Evolutionary conservation across 1,284 basidiomycete species (phyloP).

Genomic region (Anthracocystis setariae): DNA sequence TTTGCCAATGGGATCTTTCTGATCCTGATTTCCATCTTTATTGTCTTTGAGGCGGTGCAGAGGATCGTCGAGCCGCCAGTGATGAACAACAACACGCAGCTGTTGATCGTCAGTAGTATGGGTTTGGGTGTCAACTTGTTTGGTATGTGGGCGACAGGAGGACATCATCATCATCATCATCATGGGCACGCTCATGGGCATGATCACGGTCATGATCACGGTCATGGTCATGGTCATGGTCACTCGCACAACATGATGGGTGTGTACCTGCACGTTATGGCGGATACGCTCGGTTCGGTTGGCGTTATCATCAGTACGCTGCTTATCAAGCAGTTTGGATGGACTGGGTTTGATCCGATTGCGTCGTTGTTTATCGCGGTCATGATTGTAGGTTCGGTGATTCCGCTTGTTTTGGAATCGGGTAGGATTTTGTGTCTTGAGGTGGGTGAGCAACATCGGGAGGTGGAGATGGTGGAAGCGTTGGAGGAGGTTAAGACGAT

Average conservation of each 20-base stretch:
- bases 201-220: constrained; percentile 73
- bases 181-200: constrained; percentile 73
- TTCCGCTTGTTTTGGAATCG: constrained; percentile 92
- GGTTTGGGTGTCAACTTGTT: constrained; percentile 95
- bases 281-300: constrained; percentile 79
- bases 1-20: constrained; percentile 98
- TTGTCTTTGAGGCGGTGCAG: constrained; percentile 97
- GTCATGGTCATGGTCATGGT: constrained; percentile 72
- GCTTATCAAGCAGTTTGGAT: constrained; percentile 95
- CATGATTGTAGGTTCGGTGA: constrained; percentile 91
- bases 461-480: constrained; percentile 77
- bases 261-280: constrained; percentile 81
- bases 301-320: constrained; percentile 98
- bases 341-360: constrained; percentile 99
- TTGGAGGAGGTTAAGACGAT: constrained; percentile 76
- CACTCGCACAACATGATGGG: constrained; percentile 99
- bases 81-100: constrained; percentile 90
- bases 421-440: constrained; percentile 89
- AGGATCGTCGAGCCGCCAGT: constrained; percentile 94
- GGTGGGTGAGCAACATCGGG: constrained; percentile 76
- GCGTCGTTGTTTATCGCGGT: constrained; percentile 95
- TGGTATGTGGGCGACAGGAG: constrained; percentile 98
- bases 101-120: constrained; percentile 86
- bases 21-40: constrained; percentile 95
- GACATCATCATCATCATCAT: constrained; percentile 65